Conservation (phyloP, 768 basidiomycete species). For the Chiua virens region DNA sequence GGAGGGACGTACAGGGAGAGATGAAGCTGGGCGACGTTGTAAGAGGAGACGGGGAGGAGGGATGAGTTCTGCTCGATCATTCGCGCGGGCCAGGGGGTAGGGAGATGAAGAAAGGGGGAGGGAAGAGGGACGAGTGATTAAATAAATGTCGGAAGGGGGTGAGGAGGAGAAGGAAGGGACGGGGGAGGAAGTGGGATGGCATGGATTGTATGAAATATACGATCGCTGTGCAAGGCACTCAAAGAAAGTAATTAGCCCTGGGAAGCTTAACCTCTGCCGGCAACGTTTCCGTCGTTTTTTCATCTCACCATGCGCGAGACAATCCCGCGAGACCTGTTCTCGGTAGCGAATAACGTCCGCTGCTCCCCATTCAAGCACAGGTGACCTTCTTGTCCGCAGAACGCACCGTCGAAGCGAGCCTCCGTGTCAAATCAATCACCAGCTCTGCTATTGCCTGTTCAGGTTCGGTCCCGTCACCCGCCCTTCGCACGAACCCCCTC, state of each 20-base stretch:
- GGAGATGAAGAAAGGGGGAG: background rate
- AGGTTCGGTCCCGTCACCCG: slow-evolving; percentile 14
- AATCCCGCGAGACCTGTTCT: slow-evolving; percentile 30
- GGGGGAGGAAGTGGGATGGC: slow-evolving; percentile 1
- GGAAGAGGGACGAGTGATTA: slow-evolving; percentile 19
- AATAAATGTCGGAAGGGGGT: background rate
- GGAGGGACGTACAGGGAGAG: slow-evolving; percentile 51
- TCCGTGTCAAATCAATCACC: slow-evolving; percentile 8
- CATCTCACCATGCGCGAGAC: slow-evolving; percentile 29
- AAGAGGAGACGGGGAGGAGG: slow-evolving; percentile 47
- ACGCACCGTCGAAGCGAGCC: slow-evolving; percentile 23
- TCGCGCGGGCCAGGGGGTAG: slow-evolving; percentile 10
- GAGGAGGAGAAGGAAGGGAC: slow-evolving; percentile 5
- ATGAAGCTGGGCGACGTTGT: slow-evolving; percentile 64
- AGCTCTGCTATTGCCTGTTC: background rate
- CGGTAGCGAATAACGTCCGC: slow-evolving; percentile 39
- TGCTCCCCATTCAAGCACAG: background rate
- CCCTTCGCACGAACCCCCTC: background rate
- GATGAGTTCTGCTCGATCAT: slow-evolving; percentile 60
- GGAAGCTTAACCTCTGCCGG: slow-evolving; percentile 37
- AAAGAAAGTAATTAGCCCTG: slow-evolving; percentile 31
- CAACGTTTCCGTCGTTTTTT: slow-evolving; percentile 26
- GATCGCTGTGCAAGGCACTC: slow-evolving; percentile 37
- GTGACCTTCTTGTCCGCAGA: background rate
- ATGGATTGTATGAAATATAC: slow-evolving; percentile 28